Evolutionary conservation across 805 yeast genomes (phyloP).

Genomic region (Lipomyces sp.): DNA sequence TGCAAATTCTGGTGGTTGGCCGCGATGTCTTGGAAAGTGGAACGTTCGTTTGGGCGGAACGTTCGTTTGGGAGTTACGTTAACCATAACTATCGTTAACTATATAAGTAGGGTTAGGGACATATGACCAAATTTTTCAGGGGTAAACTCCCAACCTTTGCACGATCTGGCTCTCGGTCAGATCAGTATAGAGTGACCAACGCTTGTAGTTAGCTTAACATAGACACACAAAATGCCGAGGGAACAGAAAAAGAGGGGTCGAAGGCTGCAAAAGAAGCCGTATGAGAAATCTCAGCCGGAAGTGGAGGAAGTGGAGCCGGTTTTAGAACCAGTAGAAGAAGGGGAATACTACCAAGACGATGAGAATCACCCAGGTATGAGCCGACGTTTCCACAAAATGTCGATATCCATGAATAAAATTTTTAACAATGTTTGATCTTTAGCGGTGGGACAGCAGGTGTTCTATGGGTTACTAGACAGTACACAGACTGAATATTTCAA

Average conservation of each 20-base stretch:
- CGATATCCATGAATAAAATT: constrained; percentile 16
- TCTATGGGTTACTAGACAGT: constrained; percentile 85
- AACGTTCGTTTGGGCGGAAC: too few relatives aligned
- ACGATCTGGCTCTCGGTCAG: too few relatives aligned
- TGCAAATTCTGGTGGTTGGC: too few relatives aligned
- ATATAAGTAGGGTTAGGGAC: too few relatives aligned
- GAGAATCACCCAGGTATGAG: background rate
- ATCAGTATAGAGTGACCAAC: background rate
- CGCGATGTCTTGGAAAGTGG: too few relatives aligned
- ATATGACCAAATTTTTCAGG: background rate
- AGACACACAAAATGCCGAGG: constrained; percentile 31
- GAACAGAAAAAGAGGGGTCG: constrained; percentile 38
- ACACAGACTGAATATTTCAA: constrained; percentile 89
- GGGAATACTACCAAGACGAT: background rate
- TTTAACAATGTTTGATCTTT: constrained; percentile 20
- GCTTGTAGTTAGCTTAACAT: background rate
- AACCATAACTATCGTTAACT: too few relatives aligned
- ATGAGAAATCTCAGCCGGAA: constrained; percentile 18
- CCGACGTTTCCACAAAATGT: background rate
- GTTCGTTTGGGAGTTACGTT: too few relatives aligned
- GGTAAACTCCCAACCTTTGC: background rate
- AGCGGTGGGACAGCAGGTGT: constrained; percentile 49
- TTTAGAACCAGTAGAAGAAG: constrained; percentile 9
- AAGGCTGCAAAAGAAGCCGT: constrained; percentile 28
- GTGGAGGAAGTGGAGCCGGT: background rate